These are phyloP conservation scores for Leersia perrieri DNA, from an alignment of 176 grass and related monocot genomes.

Conservation along the genomic window DNA sequence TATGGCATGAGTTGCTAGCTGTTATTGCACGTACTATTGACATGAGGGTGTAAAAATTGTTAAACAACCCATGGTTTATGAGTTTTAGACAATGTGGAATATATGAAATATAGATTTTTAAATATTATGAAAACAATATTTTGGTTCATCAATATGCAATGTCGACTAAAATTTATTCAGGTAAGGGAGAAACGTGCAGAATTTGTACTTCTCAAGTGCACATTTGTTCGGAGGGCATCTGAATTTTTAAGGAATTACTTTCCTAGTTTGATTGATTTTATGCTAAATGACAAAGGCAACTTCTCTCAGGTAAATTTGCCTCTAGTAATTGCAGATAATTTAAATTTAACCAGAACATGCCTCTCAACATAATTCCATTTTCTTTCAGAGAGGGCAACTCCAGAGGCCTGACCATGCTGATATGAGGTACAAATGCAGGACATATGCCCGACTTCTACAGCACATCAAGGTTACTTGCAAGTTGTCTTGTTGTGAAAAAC, in stretches of 20 bases:
- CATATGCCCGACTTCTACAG: constrained; percentile 84
- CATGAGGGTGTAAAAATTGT: not conserved
- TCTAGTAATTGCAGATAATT: constrained; percentile 11
- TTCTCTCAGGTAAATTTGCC: constrained; percentile 76
- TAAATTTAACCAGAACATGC: not conserved
- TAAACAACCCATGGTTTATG: not conserved
- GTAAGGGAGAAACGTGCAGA: constrained; percentile 97
- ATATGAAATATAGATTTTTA: not conserved
- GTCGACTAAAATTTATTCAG: constrained; percentile 50
- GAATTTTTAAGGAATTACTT: constrained; percentile 98
- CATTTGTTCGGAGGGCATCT: constrained; percentile 87
- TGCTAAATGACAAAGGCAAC: constrained; percentile 80
- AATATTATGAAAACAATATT: not conserved
- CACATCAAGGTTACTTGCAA: constrained; percentile 73
- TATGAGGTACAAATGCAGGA: constrained; percentile 89
- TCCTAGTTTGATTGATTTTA: constrained; percentile 81
- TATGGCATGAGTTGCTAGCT: not conserved
- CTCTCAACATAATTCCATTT: constrained; percentile 18
- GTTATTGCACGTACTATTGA: not conserved
- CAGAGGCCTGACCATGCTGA: constrained; percentile 90
- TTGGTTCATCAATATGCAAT: constrained; percentile 5
- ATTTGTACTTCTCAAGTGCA: constrained; percentile 92
- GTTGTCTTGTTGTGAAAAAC: constrained; percentile 14
- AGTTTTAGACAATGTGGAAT: not conserved
- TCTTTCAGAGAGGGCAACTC: constrained; percentile 70